Evolutionary conservation across 306 rosid species (phyloP), one percentile per base, ranked within the genome.

Genomic region (Acacia crassicarpa): DNA sequence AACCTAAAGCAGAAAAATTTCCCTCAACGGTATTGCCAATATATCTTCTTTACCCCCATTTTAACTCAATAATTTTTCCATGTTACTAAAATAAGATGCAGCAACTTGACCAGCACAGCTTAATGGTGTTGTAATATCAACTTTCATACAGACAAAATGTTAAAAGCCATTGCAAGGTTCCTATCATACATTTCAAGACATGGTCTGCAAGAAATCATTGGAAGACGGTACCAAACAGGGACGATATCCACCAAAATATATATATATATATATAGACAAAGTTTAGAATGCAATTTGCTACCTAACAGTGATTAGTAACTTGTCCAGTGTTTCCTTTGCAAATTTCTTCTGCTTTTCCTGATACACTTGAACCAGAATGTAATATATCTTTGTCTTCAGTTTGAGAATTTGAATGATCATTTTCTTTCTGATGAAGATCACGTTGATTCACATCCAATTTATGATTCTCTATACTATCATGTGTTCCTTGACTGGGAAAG

Each of bases 221-320:
- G 13, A 35, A 17, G 62, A 68, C 40, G 41, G 41, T 22, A 33
- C 14, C 15, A 19, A 40, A 41, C 41, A n/a, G 23, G 48, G 30
- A 54, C 25, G n/a, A 41, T 41, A 81, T 40, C 68, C 54, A 45
- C 23, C 14, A 7, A 14, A 40, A 25, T 71, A 78, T 19, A 54
- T 56, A 8, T 19, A 54, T 56, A 8, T 30, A 48, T 46, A 49
- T 27, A 27, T 48, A 77, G 5, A 76, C 65, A 82, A 59, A 49
- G 77, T 56, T 66, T 32, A 40, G 48, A 27, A 23, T 68, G 74
- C 14, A 23, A 46, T 68, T 79, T 30, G 44, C 76, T 79, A 91
- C 94, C 92, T 88, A 83, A 79, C 81, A 43, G 65, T 27, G 48
- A 49, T 82, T 82, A 61, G 82, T 71, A 86, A 82, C 85, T 40